These are phyloP conservation scores for Barnettozyma sp. DNA, from an alignment of 805 yeast genomes.

Conservation along the genomic window DNA sequence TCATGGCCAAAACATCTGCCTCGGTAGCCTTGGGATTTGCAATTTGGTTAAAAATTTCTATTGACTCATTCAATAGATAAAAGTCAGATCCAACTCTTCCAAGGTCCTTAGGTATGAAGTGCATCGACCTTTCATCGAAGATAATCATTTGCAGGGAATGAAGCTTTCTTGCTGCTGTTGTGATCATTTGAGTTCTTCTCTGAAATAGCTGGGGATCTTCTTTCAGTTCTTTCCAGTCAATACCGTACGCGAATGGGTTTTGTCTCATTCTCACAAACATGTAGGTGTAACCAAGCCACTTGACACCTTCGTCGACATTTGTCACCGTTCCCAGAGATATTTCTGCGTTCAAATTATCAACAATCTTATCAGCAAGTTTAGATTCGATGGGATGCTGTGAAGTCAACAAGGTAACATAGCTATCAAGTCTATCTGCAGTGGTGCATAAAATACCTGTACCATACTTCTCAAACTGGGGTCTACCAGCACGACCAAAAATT, in stretches of 20 bases:
- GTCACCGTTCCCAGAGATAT: conserved; percentile 94
- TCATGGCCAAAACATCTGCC: conserved; percentile 83
- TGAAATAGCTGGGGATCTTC: conserved; percentile 77
- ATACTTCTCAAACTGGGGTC: conserved; percentile 89
- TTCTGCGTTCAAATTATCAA: conserved; percentile 94
- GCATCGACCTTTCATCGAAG: conserved; percentile 76
- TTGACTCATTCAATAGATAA: conserved; percentile 74
- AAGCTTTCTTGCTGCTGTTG: conserved; percentile 74
- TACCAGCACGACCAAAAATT: conserved; percentile 98
- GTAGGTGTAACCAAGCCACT: conserved; percentile 97
- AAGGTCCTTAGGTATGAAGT: conserved; percentile 77
- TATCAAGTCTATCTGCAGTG: conserved; percentile 71
- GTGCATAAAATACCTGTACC: conserved; percentile 94
- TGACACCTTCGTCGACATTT: conserved; percentile 87
- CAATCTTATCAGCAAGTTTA: conserved; percentile 63
- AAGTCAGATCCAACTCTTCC: conserved; percentile 96
- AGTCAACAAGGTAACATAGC: conserved; percentile 79
- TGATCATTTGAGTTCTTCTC: conserved; percentile 67
- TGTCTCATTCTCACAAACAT: conserved; percentile 90
- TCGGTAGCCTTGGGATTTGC: conserved; percentile 82
- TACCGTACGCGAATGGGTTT: conserved; percentile 88
- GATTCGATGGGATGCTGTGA: conserved; percentile 98
- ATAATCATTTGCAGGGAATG: conserved; percentile 89
- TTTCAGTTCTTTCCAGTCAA: conserved; percentile 77
- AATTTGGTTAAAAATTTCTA: conserved; percentile 84